phyloP scores from a whole-genome alignment of 495 filamentous ascomycete genomes.

The Penicillium cinerascens region DNA sequence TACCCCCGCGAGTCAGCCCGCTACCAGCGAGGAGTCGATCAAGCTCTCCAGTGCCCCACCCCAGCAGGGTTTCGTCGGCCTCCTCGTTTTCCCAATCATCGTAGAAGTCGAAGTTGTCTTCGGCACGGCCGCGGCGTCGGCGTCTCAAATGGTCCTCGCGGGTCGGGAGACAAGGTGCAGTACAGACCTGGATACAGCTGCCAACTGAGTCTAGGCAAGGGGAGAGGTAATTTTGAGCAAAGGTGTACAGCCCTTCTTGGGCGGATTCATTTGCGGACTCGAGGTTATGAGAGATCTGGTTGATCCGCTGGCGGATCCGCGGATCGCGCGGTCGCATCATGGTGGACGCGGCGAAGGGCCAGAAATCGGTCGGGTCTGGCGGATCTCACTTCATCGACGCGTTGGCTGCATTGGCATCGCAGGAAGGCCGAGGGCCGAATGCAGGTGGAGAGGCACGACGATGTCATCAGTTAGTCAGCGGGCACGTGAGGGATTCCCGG shows the following conservation, averaged over 20 bases:
- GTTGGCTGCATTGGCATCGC: conserved; percentile 1
- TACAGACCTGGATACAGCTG: conserved; percentile 64
- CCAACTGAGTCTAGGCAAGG: conserved; percentile 72
- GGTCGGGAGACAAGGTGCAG: conserved; percentile 65
- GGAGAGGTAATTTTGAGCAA: conserved; percentile 77
- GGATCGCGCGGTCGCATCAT: conserved; percentile 78
- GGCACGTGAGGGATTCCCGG: conserved; percentile 19
- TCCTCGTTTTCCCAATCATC: conserved; percentile 92
- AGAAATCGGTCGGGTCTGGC: neutral
- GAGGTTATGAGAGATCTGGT: conserved; percentile 87
- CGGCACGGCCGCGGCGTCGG: conserved; percentile 63
- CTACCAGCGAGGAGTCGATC: conserved; percentile 82
- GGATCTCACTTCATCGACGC: conserved; percentile 14
- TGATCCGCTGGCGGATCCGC: conserved; percentile 88
- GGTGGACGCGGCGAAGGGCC: conserved; percentile 6
- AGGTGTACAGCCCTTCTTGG: conserved; percentile 82
- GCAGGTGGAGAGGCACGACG: conserved; percentile 7
- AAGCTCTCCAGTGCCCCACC: conserved; percentile 79
- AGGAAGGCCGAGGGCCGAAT: neutral
- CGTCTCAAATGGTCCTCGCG: conserved; percentile 72
- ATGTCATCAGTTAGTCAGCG: conserved; percentile 30
- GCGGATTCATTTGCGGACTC: conserved; percentile 90
- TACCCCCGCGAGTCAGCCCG: conserved; percentile 45
- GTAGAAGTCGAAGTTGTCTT: conserved; percentile 94
- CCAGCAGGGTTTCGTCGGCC: conserved; percentile 58